Base-by-base conservation (phyloP, 2,329 filamentous ascomycete genomes). In the Karstenula rhodostoma region DNA sequence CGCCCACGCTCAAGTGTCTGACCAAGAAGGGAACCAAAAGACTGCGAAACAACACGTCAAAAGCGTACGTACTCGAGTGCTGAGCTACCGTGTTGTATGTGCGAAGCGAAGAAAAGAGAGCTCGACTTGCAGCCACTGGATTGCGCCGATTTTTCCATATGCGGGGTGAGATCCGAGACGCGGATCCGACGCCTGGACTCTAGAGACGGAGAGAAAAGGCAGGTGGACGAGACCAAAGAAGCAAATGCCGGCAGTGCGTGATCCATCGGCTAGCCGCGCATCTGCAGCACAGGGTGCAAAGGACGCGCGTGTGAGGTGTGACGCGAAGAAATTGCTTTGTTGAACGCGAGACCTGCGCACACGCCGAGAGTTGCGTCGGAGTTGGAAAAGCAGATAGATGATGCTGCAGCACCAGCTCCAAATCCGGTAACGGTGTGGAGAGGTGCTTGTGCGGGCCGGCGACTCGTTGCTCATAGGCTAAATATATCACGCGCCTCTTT, bases 351-450 rank as follows among this genome's bases (percentile, higher is more conserved):
- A 43, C n/a, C 19, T 23, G 19, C 19, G 19, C 42, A 19, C 29
- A 27, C 33, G 8, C 9, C 23, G 4, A 5, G 13, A 40, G 23
- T 25, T 44, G 25, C 6, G 40, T 32, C 51, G 51, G 51, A 46
- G 7, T 54, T 44, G 19, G 40, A n/a, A n/a, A 46, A 19, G 42
- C 42, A 55, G 51, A 46, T 55, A 47, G n/a, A 27, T 55, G 42
- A 47, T 22, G 42, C 19, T 46, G 52, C 42, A 55, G 52, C 27
- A 25, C 52, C 27, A 47, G 15, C 27, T 55, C 29, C 8, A n/a
- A 37, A 35, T 35, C 5, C 27, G 52, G 27, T 15, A 27, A 27
- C 19, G 22, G 25, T 35, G 40, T 42, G 52, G 29, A 23, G 52
- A 46, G 27, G 25, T 35, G 27, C 52, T 8, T 10, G 27, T 35